Conservation (phyloP, 805 yeast species). For the Saccharomycopsis fodiens region DNA sequence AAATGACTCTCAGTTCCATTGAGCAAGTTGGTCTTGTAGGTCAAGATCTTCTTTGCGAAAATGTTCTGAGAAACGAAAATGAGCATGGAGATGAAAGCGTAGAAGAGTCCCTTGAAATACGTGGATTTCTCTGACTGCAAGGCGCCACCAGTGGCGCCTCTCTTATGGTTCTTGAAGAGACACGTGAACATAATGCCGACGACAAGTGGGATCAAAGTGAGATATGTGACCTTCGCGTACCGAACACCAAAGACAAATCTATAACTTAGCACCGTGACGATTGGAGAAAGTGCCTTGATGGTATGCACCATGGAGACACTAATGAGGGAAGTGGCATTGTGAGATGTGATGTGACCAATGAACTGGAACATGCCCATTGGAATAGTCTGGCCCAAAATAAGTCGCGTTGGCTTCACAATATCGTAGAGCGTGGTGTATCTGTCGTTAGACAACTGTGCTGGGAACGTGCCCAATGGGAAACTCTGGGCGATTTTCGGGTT, state of each 20-base stretch:
- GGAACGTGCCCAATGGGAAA: conserved; percentile 31
- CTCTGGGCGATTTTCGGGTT: conserved; percentile 24
- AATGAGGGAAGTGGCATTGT: conserved; percentile 83
- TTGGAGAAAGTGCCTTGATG: conserved; percentile 84
- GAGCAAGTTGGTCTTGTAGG: conserved; percentile 33
- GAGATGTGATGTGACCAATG: conserved; percentile 84
- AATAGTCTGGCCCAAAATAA: conserved; percentile 56
- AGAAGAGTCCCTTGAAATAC: conserved; percentile 29
- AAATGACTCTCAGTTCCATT: conserved; percentile 2
- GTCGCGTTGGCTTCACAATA: conserved; percentile 47
- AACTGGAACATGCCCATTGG: conserved; percentile 97
- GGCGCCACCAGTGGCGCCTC: background rate
- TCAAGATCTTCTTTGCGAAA: conserved; percentile 67
- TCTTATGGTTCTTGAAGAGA: conserved; percentile 32
- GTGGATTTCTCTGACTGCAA: conserved; percentile 1
- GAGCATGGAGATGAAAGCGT: conserved; percentile 35
- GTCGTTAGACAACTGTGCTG: conserved; percentile 27
- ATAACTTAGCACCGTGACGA: conserved; percentile 79
- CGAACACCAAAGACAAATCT: conserved; percentile 48
- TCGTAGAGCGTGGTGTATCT: conserved; percentile 23
- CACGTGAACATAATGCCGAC: conserved; percentile 81
- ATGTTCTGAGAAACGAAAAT: conserved; percentile 75
- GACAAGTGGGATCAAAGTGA: conserved; percentile 72
- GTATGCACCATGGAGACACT: conserved; percentile 96
- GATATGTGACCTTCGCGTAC: conserved; percentile 61